Conservation (phyloP, 352 stramenopile genomes). For the Globisporangium lucens region DNA sequence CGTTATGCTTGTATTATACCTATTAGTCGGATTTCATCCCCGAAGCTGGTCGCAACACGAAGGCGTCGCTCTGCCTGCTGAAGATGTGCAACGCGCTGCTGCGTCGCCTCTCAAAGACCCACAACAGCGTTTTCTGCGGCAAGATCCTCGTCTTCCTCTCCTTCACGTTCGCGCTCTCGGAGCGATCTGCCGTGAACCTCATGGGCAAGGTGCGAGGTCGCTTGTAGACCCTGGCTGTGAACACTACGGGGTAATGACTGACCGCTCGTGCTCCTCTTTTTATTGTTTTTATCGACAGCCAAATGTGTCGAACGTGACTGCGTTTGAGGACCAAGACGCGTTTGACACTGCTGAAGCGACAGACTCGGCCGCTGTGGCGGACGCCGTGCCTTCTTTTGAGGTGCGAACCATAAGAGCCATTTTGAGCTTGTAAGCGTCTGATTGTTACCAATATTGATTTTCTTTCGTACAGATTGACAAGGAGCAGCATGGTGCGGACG, state of each 20-base stretch:
- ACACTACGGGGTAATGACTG: neutral
- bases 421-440: neutral
- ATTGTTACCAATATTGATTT: neutral
- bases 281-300: slow-evolving; percentile 21
- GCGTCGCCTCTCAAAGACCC: slow-evolving; percentile 81
- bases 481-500: slow-evolving; percentile 32
- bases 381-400: slow-evolving; percentile 26
- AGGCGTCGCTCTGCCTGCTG: slow-evolving; percentile 77
- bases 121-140: slow-evolving; percentile 89
- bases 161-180: slow-evolving; percentile 81
- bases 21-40: slow-evolving; percentile 61
- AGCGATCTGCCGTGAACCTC: slow-evolving; percentile 83
- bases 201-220: slow-evolving; percentile 47
- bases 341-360: slow-evolving; percentile 65
- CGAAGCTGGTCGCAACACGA: slow-evolving; percentile 58
- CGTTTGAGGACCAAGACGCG: slow-evolving; percentile 73
- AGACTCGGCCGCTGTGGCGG: slow-evolving; percentile 34
- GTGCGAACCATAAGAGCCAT: slow-evolving; percentile 16
- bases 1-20: too few species aligned
- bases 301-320: slow-evolving; percentile 78
- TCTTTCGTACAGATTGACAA: slow-evolving; percentile 39
- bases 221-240: neutral
- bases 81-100: slow-evolving; percentile 84
- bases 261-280: neutral
- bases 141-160: slow-evolving; percentile 87